Evolutionary conservation across 1,284 basidiomycete genomes (phyloP).

Genomic region (Moesziomyces parantarcticus): DNA sequence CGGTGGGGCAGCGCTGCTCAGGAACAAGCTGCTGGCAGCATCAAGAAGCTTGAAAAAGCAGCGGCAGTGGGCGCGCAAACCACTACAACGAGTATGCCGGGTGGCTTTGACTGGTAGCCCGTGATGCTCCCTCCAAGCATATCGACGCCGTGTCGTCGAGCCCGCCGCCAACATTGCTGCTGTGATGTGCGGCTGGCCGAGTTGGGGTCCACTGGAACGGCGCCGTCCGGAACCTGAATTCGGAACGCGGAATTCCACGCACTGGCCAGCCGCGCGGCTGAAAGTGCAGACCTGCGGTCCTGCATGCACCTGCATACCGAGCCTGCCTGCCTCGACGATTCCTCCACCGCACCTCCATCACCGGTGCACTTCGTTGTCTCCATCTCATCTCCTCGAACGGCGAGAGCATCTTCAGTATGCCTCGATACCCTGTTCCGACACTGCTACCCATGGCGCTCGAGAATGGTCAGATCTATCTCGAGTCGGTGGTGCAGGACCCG

Average conservation of each 20-base stretch:
- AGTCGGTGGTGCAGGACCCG: constrained; percentile 35
- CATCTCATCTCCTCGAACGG: neutral
- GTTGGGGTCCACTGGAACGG: neutral
- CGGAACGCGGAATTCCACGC: constrained; percentile 13
- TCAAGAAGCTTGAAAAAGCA: constrained; percentile 1
- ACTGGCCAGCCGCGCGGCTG: neutral
- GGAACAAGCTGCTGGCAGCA: neutral
- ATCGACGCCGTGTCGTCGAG: neutral
- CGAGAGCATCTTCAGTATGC: constrained; percentile 14
- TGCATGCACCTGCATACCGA: constrained; percentile 10
- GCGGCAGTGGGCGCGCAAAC: neutral
- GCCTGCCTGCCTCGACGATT: too few species aligned
- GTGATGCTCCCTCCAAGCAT: neutral
- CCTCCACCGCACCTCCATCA: neutral
- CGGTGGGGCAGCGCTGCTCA: constrained; percentile 42
- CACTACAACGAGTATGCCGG: constrained; percentile 22
- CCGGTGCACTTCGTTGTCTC: neutral
- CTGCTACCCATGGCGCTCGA: constrained; percentile 24
- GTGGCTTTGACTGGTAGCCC: constrained; percentile 36
- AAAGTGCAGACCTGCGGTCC: neutral
- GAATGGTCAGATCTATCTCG: constrained; percentile 33
- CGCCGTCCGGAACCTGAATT: neutral
- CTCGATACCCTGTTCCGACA: constrained; percentile 31
- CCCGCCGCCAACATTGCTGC: neutral
- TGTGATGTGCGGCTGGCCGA: neutral